Evolutionary conservation across 805 yeast species (phyloP).

Genomic region (Debaryomyces tyrocola): DNA sequence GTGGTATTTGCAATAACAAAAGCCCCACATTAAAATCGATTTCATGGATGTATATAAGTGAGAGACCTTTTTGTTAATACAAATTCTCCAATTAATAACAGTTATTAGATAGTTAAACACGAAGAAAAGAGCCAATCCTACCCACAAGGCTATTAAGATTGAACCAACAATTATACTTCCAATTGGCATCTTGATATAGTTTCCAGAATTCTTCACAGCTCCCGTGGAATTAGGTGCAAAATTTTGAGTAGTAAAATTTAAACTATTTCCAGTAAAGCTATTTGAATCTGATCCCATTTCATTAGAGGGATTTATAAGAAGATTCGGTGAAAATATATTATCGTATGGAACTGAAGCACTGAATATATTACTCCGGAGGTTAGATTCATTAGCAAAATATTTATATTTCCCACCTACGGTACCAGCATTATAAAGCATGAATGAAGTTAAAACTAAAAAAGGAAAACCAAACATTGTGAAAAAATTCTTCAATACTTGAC

Average conservation of each 20-base stretch:
- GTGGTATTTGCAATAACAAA: constrained; percentile 42
- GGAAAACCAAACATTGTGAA: constrained; percentile 42
- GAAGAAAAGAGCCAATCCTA: constrained; percentile 18
- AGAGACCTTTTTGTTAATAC: constrained; percentile 18
- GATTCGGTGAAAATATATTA: constrained; percentile 14
- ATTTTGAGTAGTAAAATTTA: neutral
- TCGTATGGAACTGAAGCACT: constrained; percentile 24
- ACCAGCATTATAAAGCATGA: constrained; percentile 26
- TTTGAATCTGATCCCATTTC: neutral
- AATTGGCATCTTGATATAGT: constrained; percentile 4
- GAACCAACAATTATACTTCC: constrained; percentile 32
- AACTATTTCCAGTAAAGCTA: neutral
- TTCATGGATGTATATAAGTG: constrained; percentile 49
- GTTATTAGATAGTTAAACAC: constrained; percentile 26
- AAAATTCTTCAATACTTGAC: constrained; percentile 31
- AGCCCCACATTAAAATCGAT: constrained; percentile 48
- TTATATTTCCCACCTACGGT: constrained; percentile 8
- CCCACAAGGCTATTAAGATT: constrained; percentile 26
- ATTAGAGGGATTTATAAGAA: neutral
- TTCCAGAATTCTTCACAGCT: neutral
- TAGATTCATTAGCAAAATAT: constrained; percentile 11
- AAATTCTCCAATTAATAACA: constrained; percentile 15
- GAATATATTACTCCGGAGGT: constrained; percentile 23
- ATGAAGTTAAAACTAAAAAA: constrained; percentile 40
- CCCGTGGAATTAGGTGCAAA: neutral